Conservation (phyloP, 495 filamentous ascomycete genomes). For the Xylaria flabelliformis region DNA sequence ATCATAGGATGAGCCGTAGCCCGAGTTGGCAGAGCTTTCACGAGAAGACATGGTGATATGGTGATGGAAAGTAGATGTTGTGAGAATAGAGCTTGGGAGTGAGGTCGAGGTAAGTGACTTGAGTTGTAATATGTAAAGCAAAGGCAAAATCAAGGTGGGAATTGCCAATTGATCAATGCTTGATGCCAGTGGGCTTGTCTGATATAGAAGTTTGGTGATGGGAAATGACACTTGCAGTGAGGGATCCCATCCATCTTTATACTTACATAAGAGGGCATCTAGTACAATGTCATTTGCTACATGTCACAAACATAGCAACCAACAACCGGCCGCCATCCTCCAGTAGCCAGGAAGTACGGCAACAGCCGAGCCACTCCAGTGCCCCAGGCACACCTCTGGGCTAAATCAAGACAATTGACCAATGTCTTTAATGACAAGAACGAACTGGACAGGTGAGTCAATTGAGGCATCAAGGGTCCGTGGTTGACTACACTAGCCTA, state of each 20-base stretch:
- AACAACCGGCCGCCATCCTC: not conserved
- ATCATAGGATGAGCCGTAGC: not conserved
- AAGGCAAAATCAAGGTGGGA: not conserved
- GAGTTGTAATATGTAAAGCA: not conserved
- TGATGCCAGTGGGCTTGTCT: not conserved
- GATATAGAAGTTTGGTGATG: not conserved
- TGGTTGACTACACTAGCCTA: slow-evolving; percentile 1
- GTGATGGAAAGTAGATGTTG: not conserved
- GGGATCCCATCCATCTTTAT: slow-evolving; percentile 4
- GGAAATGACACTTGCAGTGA: not conserved
- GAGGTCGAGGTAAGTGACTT: not conserved
- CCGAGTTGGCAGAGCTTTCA: not conserved
- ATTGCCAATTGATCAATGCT: not conserved
- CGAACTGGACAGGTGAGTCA: slow-evolving; percentile 17
- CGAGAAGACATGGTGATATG: slow-evolving; percentile 17
- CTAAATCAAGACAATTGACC: slow-evolving; percentile 11
- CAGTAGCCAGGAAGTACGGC: not conserved
- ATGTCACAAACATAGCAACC: not conserved
- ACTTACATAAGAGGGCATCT: not conserved
- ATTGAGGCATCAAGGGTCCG: slow-evolving; percentile 14
- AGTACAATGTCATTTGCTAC: not conserved
- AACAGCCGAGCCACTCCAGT: slow-evolving; percentile 14
- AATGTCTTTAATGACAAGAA: not conserved
- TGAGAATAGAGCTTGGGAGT: not conserved
- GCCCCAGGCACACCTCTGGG: slow-evolving; percentile 19